Conservation (phyloP, 1,139 yeast species). For the Debaryomyces psychrophilus region DNA sequence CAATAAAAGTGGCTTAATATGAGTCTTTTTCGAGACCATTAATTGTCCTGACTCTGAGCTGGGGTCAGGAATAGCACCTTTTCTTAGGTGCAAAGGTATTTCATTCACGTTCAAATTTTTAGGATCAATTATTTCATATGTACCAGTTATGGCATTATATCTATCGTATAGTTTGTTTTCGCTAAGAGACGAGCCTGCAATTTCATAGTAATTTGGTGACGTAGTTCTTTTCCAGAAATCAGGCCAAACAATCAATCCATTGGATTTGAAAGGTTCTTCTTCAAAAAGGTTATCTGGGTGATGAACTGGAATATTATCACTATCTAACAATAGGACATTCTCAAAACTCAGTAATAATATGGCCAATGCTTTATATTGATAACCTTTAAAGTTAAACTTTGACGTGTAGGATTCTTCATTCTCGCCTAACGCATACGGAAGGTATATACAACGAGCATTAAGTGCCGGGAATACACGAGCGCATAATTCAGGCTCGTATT, state of each 20-base stretch:
- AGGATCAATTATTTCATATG: slow-evolving; percentile 21
- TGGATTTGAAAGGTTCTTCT: slow-evolving; percentile 31
- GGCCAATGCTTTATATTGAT: slow-evolving; percentile 79
- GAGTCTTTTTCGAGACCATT: slow-evolving; percentile 66
- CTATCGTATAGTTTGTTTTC: slow-evolving; percentile 30
- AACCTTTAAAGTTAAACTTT: slow-evolving; percentile 63
- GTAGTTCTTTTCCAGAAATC: slow-evolving; percentile 53
- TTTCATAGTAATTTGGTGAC: slow-evolving; percentile 43
- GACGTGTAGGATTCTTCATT: slow-evolving; percentile 28
- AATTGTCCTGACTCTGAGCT: slow-evolving; percentile 85
- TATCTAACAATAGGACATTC: slow-evolving; percentile 72
- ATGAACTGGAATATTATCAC: slow-evolving; percentile 71
- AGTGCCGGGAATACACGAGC: slow-evolving; percentile 63
- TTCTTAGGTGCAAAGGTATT: slow-evolving; percentile 66
- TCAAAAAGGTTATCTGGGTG: slow-evolving; percentile 50
- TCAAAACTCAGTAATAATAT: slow-evolving; percentile 75
- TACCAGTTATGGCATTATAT: slow-evolving; percentile 35
- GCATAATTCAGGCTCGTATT: slow-evolving; percentile 72
- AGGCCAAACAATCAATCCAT: slow-evolving; percentile 51
- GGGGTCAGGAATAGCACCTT: slow-evolving; percentile 78
- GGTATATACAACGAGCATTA: slow-evolving; percentile 68
- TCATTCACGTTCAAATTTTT: slow-evolving; percentile 18
- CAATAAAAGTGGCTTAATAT: slow-evolving; percentile 63
- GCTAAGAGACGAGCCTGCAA: slow-evolving; percentile 37
- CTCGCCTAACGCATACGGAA: slow-evolving; percentile 58